Percentiles rank a stretch among this genome's conserved stretches.
Conservation (phyloP, 2,329 filamentous ascomycete genomes). For the Exutisphaerella laricina region DNA sequence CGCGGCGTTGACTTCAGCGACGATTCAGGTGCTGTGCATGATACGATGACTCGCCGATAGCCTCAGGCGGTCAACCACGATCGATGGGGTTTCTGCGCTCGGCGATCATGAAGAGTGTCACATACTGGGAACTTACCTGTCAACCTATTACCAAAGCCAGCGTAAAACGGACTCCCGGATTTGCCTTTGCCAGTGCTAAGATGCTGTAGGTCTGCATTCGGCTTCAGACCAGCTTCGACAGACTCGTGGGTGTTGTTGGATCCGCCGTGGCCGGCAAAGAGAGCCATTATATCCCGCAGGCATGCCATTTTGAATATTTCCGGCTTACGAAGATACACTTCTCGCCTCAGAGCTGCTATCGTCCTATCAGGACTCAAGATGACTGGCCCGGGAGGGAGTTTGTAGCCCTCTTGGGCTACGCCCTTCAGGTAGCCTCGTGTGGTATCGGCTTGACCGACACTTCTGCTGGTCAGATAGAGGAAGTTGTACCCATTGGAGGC, state of each 20-base stretch:
- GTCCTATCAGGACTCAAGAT: slow-evolving; percentile 94
- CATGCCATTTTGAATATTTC: slow-evolving; percentile 99
- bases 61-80: no score
- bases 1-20: no score
- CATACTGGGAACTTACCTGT: no score
- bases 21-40: no score
- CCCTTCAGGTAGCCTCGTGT: slow-evolving; percentile 86
- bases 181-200: slow-evolving; percentile 24
- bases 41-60: no score
- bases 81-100: no score
- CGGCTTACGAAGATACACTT: slow-evolving; percentile 91
- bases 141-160: slow-evolving; percentile 91
- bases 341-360: slow-evolving; percentile 83
- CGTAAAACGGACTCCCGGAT: slow-evolving; percentile 69
- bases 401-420: slow-evolving; percentile 80
- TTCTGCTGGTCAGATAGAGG: slow-evolving; percentile 92
- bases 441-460: slow-evolving; percentile 86
- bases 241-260: slow-evolving; percentile 28
- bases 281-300: slow-evolving; percentile 81
- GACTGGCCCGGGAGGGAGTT: slow-evolving; percentile 80
- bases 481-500: slow-evolving; percentile 96
- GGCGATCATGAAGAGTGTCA: no score
- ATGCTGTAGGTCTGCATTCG: slow-evolving; percentile 7
- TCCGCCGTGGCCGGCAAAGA: slow-evolving; percentile 55
- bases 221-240: slow-evolving; percentile 27